These are phyloP conservation scores for Purshia tridentata DNA, from an alignment of 306 rosid genomes.

Conservation along the genomic window DNA sequence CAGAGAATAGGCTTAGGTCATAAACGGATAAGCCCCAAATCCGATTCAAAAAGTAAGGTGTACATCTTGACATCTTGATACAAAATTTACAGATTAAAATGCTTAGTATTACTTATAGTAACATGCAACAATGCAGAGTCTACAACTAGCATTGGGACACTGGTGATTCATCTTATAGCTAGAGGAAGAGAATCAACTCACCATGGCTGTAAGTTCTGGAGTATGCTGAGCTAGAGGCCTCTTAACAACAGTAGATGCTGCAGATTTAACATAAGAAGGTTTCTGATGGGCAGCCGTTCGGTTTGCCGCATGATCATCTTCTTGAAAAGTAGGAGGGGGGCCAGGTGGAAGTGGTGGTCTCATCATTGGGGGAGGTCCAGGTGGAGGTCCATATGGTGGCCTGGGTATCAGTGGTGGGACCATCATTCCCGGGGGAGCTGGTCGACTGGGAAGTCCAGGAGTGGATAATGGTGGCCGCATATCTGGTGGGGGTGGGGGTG, in stretches of 20 bases:
- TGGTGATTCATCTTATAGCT: neutral
- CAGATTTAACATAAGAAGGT: slow-evolving; percentile 94
- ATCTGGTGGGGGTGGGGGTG: slow-evolving; percentile 90
- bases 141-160: neutral
- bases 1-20: slow-evolving; percentile 18
- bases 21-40: neutral
- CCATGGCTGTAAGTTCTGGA: slow-evolving; percentile 98
- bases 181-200: slow-evolving; percentile 38
- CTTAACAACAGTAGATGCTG: slow-evolving; percentile 96
- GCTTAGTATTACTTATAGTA: slow-evolving; percentile 2
- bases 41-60: slow-evolving; percentile 1
- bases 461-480: slow-evolving; percentile 71
- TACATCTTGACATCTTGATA: neutral
- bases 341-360: slow-evolving; percentile 99
- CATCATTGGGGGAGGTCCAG: slow-evolving; percentile 98
- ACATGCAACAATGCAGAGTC: neutral
- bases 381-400: slow-evolving; percentile 96
- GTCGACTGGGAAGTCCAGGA: slow-evolving; percentile 69
- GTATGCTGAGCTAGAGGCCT: slow-evolving; percentile 99
- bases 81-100: neutral
- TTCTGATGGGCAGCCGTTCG: slow-evolving; percentile 57
- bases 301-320: slow-evolving; percentile 51
- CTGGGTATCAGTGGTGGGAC: slow-evolving; percentile 64
- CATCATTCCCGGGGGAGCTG: slow-evolving; percentile 85
- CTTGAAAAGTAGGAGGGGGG: slow-evolving; percentile 86